Percentiles rank a stretch among this genome's conserved stretches.
Evolutionary conservation across 2,329 filamentous ascomycete species (phyloP).

Genomic region (Calonectria multiphialidica): DNA sequence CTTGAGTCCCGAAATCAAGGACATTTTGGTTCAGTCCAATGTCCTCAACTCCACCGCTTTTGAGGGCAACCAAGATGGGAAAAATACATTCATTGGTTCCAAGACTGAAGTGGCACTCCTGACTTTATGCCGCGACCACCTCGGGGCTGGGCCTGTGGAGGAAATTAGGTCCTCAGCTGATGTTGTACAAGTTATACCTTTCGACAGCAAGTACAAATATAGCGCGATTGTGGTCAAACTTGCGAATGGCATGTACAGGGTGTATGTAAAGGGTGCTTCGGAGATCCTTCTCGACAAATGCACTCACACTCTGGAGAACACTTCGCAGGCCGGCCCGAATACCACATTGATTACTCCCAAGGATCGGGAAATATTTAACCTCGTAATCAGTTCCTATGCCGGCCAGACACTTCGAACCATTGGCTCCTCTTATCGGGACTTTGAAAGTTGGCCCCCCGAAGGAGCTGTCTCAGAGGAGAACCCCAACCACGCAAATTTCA

Average conservation of each 20-base stretch:
- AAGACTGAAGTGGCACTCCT: constrained; percentile 69
- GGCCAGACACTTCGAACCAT: constrained; percentile 79
- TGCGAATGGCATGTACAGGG: constrained; percentile 56
- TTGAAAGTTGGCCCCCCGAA: constrained; percentile 77
- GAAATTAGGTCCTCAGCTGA: constrained; percentile 60
- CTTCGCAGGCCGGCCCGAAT: constrained; percentile 68
- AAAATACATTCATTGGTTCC: constrained; percentile 63
- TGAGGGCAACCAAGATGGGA: constrained; percentile 61
- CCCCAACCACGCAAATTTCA: constrained; percentile 64
- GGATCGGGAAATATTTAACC: constrained; percentile 66
- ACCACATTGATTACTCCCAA: constrained; percentile 57
- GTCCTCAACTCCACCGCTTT: constrained; percentile 71
- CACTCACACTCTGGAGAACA: constrained; percentile 58
- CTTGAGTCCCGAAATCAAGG: constrained; percentile 49
- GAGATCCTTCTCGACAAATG: constrained; percentile 65
- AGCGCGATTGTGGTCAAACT: constrained; percentile 68
- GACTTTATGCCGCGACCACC: constrained; percentile 61
- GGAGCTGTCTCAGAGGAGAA: constrained; percentile 72
- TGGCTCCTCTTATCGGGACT: constrained; percentile 79
- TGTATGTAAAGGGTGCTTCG: constrained; percentile 68
- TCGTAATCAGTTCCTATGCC: constrained; percentile 71
- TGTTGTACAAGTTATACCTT: constrained; percentile 64
- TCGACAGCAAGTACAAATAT: constrained; percentile 67
- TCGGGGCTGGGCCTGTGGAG: constrained; percentile 61
- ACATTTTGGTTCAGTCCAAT: constrained; percentile 73